These are phyloP conservation scores for Cerrena zonata DNA, from an alignment of 1,284 basidiomycete species.

Conservation along the genomic window DNA sequence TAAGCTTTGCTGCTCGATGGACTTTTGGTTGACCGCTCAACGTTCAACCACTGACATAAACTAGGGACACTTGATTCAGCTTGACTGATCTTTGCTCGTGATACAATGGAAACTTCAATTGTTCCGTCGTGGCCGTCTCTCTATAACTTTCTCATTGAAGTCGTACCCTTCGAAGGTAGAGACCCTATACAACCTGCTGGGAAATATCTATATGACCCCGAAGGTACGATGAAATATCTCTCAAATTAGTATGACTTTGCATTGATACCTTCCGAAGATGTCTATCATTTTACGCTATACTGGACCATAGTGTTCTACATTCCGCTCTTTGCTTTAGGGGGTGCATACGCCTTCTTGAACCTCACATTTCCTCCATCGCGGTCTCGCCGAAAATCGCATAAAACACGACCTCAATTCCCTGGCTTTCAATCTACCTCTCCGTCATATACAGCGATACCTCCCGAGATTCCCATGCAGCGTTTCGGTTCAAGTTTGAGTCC, in stretches of 20 bases:
- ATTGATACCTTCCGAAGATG: conserved; percentile 39
- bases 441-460: conserved; percentile 14
- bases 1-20: too few species aligned
- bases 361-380: conserved; percentile 46
- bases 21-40: too few species aligned
- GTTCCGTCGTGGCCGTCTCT: conserved; percentile 42
- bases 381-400: conserved; percentile 9
- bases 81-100: too few species aligned
- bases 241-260: conserved; percentile 4
- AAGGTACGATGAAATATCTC: conserved; percentile 22
- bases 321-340: conserved; percentile 65
- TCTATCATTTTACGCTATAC: conserved; percentile 80
- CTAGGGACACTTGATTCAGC: too few species aligned
- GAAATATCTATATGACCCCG: conserved; percentile 27
- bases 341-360: conserved; percentile 67
- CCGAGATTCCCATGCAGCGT: conserved; percentile 13
- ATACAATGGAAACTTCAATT: neutral
- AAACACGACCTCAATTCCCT: conserved; percentile 9
- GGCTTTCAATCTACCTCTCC: conserved; percentile 9
- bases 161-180: conserved; percentile 36
- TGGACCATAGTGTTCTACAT: conserved; percentile 77
- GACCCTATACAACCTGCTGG: conserved; percentile 28
- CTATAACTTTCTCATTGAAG: conserved; percentile 39
- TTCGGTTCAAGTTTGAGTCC: conserved; percentile 5
- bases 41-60: too few species aligned